Evolutionary conservation across 129 eudicot species (phyloP), one percentile per base, ranked within the genome.

Genomic region (Apium graveolens): DNA sequence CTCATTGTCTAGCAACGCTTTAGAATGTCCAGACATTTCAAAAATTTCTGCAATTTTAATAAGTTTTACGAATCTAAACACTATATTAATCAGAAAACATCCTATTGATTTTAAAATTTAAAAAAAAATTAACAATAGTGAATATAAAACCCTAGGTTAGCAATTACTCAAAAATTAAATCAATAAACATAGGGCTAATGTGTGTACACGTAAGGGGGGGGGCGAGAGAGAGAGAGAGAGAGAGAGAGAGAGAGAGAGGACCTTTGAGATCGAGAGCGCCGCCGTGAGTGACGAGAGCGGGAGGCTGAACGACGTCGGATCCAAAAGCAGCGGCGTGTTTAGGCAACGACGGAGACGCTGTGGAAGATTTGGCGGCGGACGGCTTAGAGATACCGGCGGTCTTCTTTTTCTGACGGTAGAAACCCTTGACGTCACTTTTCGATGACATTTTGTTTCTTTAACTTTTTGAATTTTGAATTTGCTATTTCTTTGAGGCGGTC

Each of bases 251-350:
- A 53, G 39, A 49, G 42, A 41, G 46, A 45, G 27, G 26, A 91
- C 97, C 92, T 86, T 87, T 83, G 53, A 91, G 95, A 81, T 89
- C 88, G 78, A 85, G 87, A 80, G 89, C 75, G 39, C 84, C 93
- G 53, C 51, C 82, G 76, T 79, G 92, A 76, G 89, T 38, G 81
- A 89, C 74, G 68, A 89, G 88, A 70, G 92, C 89, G n/a, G 94
- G 86, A 49, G 89, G 94, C 66, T 91, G 97, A 24, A 87, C 88
- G 62, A 70, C 53, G 68, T 75, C 84, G 70, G 90, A 46, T 44
- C 87, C 94, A 66, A 80, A 78, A 78, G 80, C 73, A 4, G 86
- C 93, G 6, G 93, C 80, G 65, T 80, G 82, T 24, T 73, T 73
- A 13, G 38, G 8, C 39, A 66, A 32, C 37, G 83, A 55, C 24